Base-by-base conservation (phyloP, 352 stramenopile genomes). In the Globisporangium iwayamae region DNA sequence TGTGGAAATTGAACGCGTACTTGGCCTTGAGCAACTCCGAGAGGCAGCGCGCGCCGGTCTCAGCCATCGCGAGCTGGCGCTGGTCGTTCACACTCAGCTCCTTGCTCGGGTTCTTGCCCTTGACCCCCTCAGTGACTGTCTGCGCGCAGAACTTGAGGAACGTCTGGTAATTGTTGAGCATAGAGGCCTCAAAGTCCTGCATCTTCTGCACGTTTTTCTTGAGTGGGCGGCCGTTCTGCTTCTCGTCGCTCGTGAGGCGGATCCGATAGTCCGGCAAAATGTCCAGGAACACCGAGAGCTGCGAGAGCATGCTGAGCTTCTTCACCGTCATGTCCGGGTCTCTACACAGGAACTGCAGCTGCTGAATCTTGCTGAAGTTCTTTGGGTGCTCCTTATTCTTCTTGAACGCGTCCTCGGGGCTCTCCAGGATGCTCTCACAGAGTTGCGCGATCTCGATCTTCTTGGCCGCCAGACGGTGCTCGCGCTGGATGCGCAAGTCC, bases 191-290 rank as follows among this genome's bases (percentile, higher is more conserved):
- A 56, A 79, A 94, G 20, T 96, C 87, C 60, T 93, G 86, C 79
- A 96, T 89, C 57, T 92, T 76, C 68, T 94, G 78, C 61, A 96
- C 87, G 61, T 89, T 89, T 66, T 96, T 96, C 74, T 95, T 95
- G 64, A 84, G 75, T 9, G 85, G 85, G 0, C 80, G 81, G 38
- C 89, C 89, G 25, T 89, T 79, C 66, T 90, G 83, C 65, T 89
- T 83, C 66, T 98, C 94, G 3, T 91, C 76, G 1, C 81, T 96
- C 36, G 92, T 82, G 25, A 90, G 65, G 62, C 95, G 91, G 56
- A 99, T 98, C 56, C 96, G 87, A 78, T 99, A 98, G 62, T 93
- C 85, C 0, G 96, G 96, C 36, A 98, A 56, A 36, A 99, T 97
- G 60, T 99, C 96, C 46, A 98, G 78, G 60, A 98, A 98, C 36